phyloP scores from a whole-genome alignment of 2,329 filamentous ascomycete genomes.

The Hymenoscyphus repandus region DNA sequence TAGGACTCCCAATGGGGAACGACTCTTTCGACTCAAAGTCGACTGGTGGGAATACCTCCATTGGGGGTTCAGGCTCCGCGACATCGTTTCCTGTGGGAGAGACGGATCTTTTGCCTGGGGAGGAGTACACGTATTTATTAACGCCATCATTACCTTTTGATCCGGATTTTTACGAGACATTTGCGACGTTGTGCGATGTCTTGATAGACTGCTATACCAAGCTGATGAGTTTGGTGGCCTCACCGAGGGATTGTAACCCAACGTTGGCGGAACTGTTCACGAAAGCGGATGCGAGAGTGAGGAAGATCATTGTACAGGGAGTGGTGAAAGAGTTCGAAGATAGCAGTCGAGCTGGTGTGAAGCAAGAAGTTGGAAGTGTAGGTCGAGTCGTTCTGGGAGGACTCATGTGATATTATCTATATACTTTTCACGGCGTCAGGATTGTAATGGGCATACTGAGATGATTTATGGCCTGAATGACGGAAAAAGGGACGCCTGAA shows the following conservation, averaged over 20 bases:
- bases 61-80: constrained; percentile 31
- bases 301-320: constrained; percentile 83
- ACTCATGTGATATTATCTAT: constrained; percentile 51
- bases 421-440: constrained; percentile 7
- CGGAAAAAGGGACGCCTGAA: neutral
- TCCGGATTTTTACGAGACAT: constrained; percentile 95
- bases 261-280: constrained; percentile 77
- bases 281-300: constrained; percentile 79
- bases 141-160: constrained; percentile 94
- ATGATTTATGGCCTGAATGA: constrained; percentile 5
- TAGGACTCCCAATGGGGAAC: constrained; percentile 46
- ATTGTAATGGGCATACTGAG: neutral
- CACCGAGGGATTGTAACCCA: constrained; percentile 65
- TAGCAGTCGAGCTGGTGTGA: constrained; percentile 67
- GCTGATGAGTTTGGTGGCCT: constrained; percentile 69
- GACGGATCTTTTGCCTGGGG: constrained; percentile 68
- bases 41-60: constrained; percentile 36
- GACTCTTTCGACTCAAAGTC: constrained; percentile 43
- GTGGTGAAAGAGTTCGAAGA: constrained; percentile 94
- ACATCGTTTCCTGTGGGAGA: constrained; percentile 49
- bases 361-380: constrained; percentile 76
- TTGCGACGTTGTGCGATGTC: constrained; percentile 91
- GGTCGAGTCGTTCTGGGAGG: constrained; percentile 87
- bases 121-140: constrained; percentile 82
- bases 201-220: constrained; percentile 87